phyloP scores from a whole-genome alignment of 108 stramenopile species.

The Tribonema minus region DNA sequence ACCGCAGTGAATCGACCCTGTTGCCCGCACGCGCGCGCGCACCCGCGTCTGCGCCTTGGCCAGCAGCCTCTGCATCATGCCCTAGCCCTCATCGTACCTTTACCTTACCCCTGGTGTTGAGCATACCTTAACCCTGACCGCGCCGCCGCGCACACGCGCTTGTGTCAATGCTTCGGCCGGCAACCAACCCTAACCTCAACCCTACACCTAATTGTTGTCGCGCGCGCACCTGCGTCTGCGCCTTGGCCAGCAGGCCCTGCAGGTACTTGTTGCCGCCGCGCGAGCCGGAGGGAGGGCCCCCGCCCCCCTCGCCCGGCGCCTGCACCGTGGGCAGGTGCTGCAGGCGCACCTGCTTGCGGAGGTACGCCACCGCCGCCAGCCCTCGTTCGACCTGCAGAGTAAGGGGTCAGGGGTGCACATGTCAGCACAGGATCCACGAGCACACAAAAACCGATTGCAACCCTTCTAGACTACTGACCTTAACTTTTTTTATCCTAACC shows the following conservation, averaged over 20 bases:
- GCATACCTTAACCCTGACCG: no score
- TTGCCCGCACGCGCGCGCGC: no score
- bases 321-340: slow-evolving; percentile 65
- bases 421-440: not conserved
- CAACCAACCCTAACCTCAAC: no score
- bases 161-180: no score
- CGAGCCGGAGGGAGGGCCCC: slow-evolving; percentile 38
- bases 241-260: slow-evolving; percentile 54
- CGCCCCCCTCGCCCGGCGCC: slow-evolving; percentile 52
- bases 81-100: not conserved
- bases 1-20: no score
- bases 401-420: not conserved
- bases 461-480: not conserved
- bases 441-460: not conserved
- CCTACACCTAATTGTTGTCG: no score
- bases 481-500: not conserved
- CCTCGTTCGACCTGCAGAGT: slow-evolving; percentile 36
- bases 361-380: slow-evolving; percentile 47
- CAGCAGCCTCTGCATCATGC: slow-evolving; percentile 14
- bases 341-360: slow-evolving; percentile 42
- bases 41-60: slow-evolving; percentile 66
- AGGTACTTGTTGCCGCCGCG: slow-evolving; percentile 4
- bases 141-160: no score
- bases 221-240: slow-evolving; percentile 62
- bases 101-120: not conserved